Conservation (phyloP, 2,329 filamentous ascomycete genomes). For the Exserohilum rostratum region DNA sequence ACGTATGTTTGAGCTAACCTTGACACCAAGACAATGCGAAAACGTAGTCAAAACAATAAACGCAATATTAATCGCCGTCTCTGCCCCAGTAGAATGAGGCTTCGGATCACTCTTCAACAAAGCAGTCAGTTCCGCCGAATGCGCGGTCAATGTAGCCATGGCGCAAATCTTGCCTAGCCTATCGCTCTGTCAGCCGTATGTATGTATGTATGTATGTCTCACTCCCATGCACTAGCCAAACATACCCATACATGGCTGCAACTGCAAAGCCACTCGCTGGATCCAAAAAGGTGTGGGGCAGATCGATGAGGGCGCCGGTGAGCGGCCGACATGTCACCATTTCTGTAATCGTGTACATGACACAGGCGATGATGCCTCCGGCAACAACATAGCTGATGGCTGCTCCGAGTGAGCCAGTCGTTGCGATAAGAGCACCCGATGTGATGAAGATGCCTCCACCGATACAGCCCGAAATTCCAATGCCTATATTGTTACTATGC, state of each 20-base stretch:
- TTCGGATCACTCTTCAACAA: conserved; percentile 19
- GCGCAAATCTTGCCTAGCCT: conserved; percentile 31
- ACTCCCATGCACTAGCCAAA: background rate
- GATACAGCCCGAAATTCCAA: conserved; percentile 31
- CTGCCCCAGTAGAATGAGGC: conserved; percentile 14
- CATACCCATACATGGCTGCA: conserved; percentile 24
- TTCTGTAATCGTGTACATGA: conserved; percentile 30
- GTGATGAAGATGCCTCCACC: conserved; percentile 29
- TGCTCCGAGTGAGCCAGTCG: conserved; percentile 27
- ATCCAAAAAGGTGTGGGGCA: conserved; percentile 32
- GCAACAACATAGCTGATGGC: conserved; percentile 30
- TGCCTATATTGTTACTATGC: conserved; percentile 13
- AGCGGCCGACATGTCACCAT: conserved; percentile 31
- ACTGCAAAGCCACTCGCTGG: conserved; percentile 32
- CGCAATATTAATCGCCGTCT: conserved; percentile 27
- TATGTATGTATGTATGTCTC: background rate
- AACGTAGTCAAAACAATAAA: conserved; percentile 32
- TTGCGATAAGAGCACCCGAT: conserved; percentile 24
- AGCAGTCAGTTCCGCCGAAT: conserved; percentile 28
- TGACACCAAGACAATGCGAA: conserved; percentile 33
- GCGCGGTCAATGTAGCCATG: conserved; percentile 33
- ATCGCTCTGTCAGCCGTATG: background rate
- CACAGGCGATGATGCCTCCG: conserved; percentile 26
- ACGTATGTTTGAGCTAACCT: conserved; percentile 3
- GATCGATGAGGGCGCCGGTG: conserved; percentile 29